Base-by-base conservation (phyloP, 345 rosid species). In the Eutrema heterophyllum region DNA sequence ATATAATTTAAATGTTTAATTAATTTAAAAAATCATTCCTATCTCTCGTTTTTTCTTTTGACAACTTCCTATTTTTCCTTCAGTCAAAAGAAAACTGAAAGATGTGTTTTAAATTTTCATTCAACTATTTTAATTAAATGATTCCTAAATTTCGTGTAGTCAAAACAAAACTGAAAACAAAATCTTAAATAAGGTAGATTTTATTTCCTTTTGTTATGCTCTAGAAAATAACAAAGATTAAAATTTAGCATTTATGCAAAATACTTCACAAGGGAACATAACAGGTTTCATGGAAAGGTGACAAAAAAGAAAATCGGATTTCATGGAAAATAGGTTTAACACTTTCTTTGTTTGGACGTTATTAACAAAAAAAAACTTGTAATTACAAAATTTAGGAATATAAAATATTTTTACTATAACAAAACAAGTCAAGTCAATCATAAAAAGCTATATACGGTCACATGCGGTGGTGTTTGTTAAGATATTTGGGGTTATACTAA, bases 381-480 rank as follows among this genome's bases (percentile, higher is more conserved):
- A 7, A 4, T 39, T 40, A 11, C 11, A 53, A 40, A 49, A 24
- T 18, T 32, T 39, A 60, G 29, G 2, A 64, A 43, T 53, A 52
- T 1, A 9, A 41, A 41, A 24, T 59, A 59, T 33, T 16, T 10
- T 21, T 60, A 41, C 62, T 16, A 18, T 32, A 40, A 41, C 39
- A 52, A 27, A 45, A 61, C 51, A 62, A 69, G 59, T 69, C 79
- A 76, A 68, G 71, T 62, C 75, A 68, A 69, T 16, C 13, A 38
- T 21, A 26, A 43, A 43, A 52, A 13, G 18, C 69, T 51, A 69
- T 16, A 53, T 62, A 76, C 57, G 59, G 76, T 48, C 67, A 57
- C 67, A 64, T 77, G 68, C 64, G 72, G 62, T 77, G 56, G 49
- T 76, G 60, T 70, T 56, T 77, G 76, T 77, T 70, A 62, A 45